Conservation (phyloP, 2,329 filamentous ascomycete genomes). For the Ophiocordyceps camponoti-saundersi region DNA sequence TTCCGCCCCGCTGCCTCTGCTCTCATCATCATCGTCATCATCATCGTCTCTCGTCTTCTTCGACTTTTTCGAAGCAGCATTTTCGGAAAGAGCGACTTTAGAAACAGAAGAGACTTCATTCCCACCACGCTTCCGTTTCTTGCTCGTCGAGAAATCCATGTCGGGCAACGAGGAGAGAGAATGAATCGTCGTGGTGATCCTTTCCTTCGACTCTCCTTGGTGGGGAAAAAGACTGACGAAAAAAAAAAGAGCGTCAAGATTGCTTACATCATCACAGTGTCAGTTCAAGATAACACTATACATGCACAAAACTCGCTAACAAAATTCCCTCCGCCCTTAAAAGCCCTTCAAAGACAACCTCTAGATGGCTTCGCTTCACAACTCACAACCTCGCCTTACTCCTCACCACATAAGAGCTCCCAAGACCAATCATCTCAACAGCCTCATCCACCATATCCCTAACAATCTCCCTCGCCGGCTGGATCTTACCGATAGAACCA, state of each 20-base stretch:
- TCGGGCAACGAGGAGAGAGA: neutral
- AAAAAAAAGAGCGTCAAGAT: too few relatives aligned
- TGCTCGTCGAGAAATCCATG: slow-evolving; percentile 19
- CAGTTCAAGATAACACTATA: too few relatives aligned
- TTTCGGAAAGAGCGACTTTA: slow-evolving; percentile 7
- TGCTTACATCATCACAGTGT: too few relatives aligned
- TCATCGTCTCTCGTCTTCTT: slow-evolving; percentile 23
- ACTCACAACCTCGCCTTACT: slow-evolving; percentile 23
- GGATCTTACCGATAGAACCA: slow-evolving; percentile 56
- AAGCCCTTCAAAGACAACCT: too few relatives aligned
- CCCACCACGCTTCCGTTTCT: slow-evolving; percentile 26
- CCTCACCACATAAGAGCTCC: slow-evolving; percentile 37
- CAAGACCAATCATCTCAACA: slow-evolving; percentile 46
- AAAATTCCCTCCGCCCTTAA: neutral
- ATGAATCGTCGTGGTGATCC: slow-evolving; percentile 1
- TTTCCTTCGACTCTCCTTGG: neutral
- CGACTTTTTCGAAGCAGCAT: slow-evolving; percentile 13
- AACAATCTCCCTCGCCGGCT: slow-evolving; percentile 75
- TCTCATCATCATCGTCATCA: slow-evolving; percentile 11
- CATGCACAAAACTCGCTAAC: neutral
- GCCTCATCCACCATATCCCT: slow-evolving; percentile 76
- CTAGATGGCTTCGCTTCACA: neutral
- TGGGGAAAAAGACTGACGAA: neutral
- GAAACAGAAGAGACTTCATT: slow-evolving; percentile 11
- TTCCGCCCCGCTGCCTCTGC: slow-evolving; percentile 7